Base-by-base conservation (phyloP, 805 yeast genomes). In the Wickerhamiella spandovensis region DNA sequence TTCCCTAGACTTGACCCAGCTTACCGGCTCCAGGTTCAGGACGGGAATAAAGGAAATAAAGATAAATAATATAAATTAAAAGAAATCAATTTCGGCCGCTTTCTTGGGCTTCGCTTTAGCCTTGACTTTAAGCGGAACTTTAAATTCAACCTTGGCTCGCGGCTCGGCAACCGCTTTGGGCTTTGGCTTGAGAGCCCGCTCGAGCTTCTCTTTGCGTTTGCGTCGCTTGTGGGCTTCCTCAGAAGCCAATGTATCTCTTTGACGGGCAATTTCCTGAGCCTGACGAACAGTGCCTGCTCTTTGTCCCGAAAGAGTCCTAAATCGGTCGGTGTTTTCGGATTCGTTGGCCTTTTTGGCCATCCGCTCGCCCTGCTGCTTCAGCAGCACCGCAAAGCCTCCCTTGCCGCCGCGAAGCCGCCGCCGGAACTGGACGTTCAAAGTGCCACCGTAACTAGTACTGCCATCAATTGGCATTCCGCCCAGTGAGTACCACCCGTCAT, bases 361-460 rank as follows among this genome's bases (percentile, higher is more conserved):
- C 23, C 63, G 57, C 2, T 67, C 69, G 2, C 72, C 76, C 48
- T 67, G 69, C 3, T 69, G 69, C 38, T 68, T 65, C 48, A 74
- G 58, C 55, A 66, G 59, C 17, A 69, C 61, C 1, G 76, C 77
- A 56, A 73, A 70, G 2, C 77, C 78, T 21, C 78, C 78, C 60
- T 74, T 74, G n/a, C 78, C 78, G 7, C 78, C 78, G 51, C 73
- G 66, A 30, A 72, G 50, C 12, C 68, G 61, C 0, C 10, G 32
- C 10, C 35, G 32, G 45, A 43, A 43, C 20, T 43, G 28, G 12
- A 22, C 30, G 17, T 42, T 15, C 20, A n/a, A 3, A 12, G 5
- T 23, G 12, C 24, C 8, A 23, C n/a, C 6, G 32, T 21, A 24
- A 7, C 4, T 12, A 22, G 45, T 43, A 4, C 6, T 5, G 13